A percentile compares a stretch with the other conserved stretches of the same genome.
Conservation (phyloP, 176 grass and related monocot genomes). For the Musa acuminata region DNA sequence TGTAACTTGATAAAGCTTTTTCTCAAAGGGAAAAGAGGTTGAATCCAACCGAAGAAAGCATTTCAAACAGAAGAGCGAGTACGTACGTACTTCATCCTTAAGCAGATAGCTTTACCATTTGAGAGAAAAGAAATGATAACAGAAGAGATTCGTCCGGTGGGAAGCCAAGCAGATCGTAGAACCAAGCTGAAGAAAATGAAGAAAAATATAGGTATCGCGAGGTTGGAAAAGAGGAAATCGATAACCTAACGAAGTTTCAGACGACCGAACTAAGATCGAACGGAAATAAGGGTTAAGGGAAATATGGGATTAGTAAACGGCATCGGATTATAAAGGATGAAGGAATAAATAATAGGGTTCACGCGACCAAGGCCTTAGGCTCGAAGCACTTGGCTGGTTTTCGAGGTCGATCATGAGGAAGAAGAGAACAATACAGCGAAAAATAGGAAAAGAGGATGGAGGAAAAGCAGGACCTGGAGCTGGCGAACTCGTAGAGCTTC, state of each 20-base stretch:
- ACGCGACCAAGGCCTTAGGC: too few relatives aligned
- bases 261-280: not conserved
- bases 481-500: conserved; percentile 63
- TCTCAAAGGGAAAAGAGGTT: too few relatives aligned
- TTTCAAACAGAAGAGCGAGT: not conserved
- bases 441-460: not conserved
- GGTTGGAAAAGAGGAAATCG: too few relatives aligned
- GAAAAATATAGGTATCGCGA: not conserved
- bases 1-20: too few relatives aligned
- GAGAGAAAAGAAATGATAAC: not conserved
- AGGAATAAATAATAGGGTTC: not conserved
- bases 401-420: not conserved
- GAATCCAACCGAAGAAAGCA: not conserved
- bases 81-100: not conserved
- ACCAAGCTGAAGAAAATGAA: not conserved
- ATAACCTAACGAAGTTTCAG: too few relatives aligned
- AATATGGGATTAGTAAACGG: not conserved
- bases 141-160: not conserved
- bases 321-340: not conserved
- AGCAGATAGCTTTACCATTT: not conserved
- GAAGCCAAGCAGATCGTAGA: not conserved
- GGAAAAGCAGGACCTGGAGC: conserved; percentile 14
- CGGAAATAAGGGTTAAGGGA: not conserved
- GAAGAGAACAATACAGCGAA: not conserved
- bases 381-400: not conserved